Evolutionary conservation across 148 eudicot species (phyloP).

Genomic region (Dianthus caryophyllus): DNA sequence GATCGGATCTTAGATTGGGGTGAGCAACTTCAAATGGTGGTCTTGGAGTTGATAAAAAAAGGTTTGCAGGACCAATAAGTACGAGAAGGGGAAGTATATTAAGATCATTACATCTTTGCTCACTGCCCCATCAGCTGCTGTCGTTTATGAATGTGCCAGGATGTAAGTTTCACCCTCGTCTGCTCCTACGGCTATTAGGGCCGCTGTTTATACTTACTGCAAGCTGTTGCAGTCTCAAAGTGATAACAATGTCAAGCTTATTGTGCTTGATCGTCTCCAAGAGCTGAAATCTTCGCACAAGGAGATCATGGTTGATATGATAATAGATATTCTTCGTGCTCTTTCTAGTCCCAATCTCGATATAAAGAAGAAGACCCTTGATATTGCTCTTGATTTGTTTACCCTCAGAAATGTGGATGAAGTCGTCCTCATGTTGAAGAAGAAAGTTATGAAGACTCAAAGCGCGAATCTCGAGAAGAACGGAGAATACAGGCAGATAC

Average conservation of each 20-base stretch:
- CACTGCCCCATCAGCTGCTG: slow-evolving; percentile 79
- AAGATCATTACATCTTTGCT: slow-evolving; percentile 75
- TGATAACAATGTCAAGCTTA: slow-evolving; percentile 95
- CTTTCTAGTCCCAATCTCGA: slow-evolving; percentile 94
- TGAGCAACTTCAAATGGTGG: slow-evolving; percentile 86
- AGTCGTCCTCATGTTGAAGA: slow-evolving; percentile 86
- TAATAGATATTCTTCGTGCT: slow-evolving; percentile 94
- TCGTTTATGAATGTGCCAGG: slow-evolving; percentile 81
- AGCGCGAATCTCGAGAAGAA: slow-evolving; percentile 87
- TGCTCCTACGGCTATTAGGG: slow-evolving; percentile 87
- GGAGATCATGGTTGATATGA: slow-evolving; percentile 86
- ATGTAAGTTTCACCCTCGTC: slow-evolving; percentile 92
- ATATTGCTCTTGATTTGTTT: slow-evolving; percentile 73
- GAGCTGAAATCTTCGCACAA: slow-evolving; percentile 77
- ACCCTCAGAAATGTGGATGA: slow-evolving; percentile 82
- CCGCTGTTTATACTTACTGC: slow-evolving; percentile 84
- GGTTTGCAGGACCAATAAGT: slow-evolving; percentile 80
- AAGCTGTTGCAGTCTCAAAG: slow-evolving; percentile 86
- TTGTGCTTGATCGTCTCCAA: slow-evolving; percentile 80
- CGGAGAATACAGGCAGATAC: slow-evolving; percentile 94
- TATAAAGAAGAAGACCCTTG: slow-evolving; percentile 76
- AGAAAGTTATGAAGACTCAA: slow-evolving; percentile 94
- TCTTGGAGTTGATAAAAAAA: slow-evolving; percentile 84
- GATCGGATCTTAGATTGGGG: slow-evolving; percentile 80
- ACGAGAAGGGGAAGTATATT: slow-evolving; percentile 85